Percentiles rank a stretch among this genome's conserved stretches.
phyloP scores from a whole-genome alignment of 345 rosid species.

The Lagerstroemia speciosa region DNA sequence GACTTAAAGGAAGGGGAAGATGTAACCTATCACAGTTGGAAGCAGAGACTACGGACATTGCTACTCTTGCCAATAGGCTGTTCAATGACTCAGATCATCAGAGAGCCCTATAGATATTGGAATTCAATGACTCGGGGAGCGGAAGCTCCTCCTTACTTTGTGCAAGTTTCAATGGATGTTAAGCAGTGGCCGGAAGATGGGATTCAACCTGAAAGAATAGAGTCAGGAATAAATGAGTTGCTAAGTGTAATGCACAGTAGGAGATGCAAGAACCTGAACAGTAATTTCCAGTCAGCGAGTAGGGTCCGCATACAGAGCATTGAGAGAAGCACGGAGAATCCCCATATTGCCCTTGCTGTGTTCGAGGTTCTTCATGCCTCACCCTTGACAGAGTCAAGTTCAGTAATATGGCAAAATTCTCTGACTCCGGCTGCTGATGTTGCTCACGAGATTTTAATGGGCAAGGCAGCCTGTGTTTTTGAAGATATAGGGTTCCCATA shows the following conservation, averaged over 20 bases:
- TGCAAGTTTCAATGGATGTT: conserved; percentile 36
- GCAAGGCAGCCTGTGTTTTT: conserved; percentile 19
- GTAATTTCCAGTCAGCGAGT: conserved; percentile 19
- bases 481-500: conserved; percentile 27
- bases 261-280: conserved; percentile 19
- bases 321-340: conserved; percentile 30
- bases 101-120: conserved; percentile 26
- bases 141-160: conserved; percentile 38
- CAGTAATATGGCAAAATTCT: conserved; percentile 18
- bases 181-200: conserved; percentile 37
- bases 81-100: conserved; percentile 3
- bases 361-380: conserved; percentile 36
- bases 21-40: conserved; percentile 11
- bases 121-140: conserved; percentile 30
- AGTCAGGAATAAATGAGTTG: conserved; percentile 28
- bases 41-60: conserved; percentile 5
- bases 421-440: conserved; percentile 44
- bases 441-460: conserved; percentile 29
- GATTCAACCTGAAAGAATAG: conserved; percentile 31
- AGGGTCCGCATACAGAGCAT: conserved; percentile 33
- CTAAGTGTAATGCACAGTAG: conserved; percentile 23
- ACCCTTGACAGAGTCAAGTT: conserved; percentile 15
- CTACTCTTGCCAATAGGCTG: conserved; percentile 10
- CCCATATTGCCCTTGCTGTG: conserved; percentile 28
- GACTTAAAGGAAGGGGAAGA: conserved; percentile 4